Conservation (phyloP, 305 asterid species). For the Fraxinus xanthoxyloides region DNA sequence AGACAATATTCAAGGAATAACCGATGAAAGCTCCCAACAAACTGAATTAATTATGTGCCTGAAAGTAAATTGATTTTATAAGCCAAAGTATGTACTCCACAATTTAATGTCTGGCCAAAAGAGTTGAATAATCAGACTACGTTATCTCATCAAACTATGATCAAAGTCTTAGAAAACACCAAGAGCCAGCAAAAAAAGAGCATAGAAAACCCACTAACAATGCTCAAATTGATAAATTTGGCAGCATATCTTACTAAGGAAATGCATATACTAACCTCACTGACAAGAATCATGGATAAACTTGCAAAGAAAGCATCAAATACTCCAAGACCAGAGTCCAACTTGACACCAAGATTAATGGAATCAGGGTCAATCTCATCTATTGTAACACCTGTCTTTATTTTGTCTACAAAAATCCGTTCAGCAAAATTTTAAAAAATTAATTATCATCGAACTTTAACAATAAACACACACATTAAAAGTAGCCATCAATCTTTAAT, state of each 20-base stretch:
- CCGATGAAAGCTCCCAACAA: conserved; percentile 11
- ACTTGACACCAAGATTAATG: conserved; percentile 38
- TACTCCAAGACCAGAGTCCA: conserved; percentile 70
- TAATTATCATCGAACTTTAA: conserved; percentile 12
- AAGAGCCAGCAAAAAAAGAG: conserved; percentile 3
- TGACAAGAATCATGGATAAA: conserved; percentile 81
- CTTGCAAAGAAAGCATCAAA: conserved; percentile 83
- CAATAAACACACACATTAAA: too few species aligned
- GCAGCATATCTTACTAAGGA: not conserved
- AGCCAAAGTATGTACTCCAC: not conserved
- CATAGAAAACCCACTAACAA: not conserved
- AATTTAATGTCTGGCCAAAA: not conserved
- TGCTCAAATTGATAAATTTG: not conserved
- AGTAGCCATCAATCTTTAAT: too few species aligned
- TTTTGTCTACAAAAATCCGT: conserved; percentile 62
- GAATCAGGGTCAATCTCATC: conserved; percentile 40
- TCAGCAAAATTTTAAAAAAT: conserved; percentile 6
- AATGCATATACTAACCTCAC: conserved; percentile 54
- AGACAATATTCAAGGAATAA: conserved; percentile 5
- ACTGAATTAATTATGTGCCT: conserved; percentile 9
- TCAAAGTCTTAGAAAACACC: not conserved
- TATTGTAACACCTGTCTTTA: conserved; percentile 44
- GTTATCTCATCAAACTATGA: not conserved
- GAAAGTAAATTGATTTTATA: not conserved
- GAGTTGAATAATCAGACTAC: conserved; percentile 1